Percentiles rank a stretch among this genome's conserved stretches.
These are phyloP conservation scores for Phytophthora chlamydospora DNA, from an alignment of 352 stramenopile genomes.

Conservation along the genomic window DNA sequence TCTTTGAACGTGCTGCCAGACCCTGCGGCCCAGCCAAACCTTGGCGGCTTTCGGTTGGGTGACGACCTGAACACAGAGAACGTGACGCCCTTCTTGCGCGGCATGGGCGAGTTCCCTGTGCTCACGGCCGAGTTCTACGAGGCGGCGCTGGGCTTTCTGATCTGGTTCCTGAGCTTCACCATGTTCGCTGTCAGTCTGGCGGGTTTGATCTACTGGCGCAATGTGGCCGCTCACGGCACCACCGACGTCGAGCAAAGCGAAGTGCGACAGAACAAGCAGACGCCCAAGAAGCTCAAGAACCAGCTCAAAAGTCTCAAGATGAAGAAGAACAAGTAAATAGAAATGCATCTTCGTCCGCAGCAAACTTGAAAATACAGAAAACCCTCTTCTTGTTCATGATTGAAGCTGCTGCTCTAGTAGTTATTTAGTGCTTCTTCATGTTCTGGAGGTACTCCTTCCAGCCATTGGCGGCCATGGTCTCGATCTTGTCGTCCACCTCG, in stretches of 20 bases:
- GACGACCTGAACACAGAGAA: slow-evolving; percentile 53
- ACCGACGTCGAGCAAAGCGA: slow-evolving; percentile 21
- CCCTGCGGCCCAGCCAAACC: slow-evolving; percentile 38
- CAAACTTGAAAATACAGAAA: slow-evolving; percentile 34
- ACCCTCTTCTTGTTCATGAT: slow-evolving; percentile 23
- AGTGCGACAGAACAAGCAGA: slow-evolving; percentile 62
- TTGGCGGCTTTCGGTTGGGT: slow-evolving; percentile 65
- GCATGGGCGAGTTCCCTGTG: slow-evolving; percentile 68
- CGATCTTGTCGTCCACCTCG: slow-evolving; percentile 94
- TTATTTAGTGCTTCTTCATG: slow-evolving; percentile 57
- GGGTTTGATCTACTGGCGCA: slow-evolving; percentile 75
- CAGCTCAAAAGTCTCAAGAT: slow-evolving; percentile 74
- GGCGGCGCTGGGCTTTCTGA: slow-evolving; percentile 67
- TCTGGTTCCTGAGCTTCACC: slow-evolving; percentile 73
- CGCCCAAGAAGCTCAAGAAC: slow-evolving; percentile 74
- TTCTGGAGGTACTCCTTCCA: slow-evolving; percentile 92
- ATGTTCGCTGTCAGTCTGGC: slow-evolving; percentile 70
- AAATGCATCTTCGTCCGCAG: slow-evolving; percentile 11
- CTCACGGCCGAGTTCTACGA: slow-evolving; percentile 65
- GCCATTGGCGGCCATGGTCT: slow-evolving; percentile 84
- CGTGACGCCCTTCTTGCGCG: slow-evolving; percentile 61
- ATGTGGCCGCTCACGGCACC: slow-evolving; percentile 46
- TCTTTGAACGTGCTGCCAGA: slow-evolving; percentile 48
- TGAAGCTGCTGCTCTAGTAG: slow-evolving; percentile 2
- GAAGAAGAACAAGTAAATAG: slow-evolving; percentile 56